Evolutionary conservation across 805 yeast genomes (phyloP), one percentile per base, ranked within the genome.

Genomic region (Metschnikowia shivogae): DNA sequence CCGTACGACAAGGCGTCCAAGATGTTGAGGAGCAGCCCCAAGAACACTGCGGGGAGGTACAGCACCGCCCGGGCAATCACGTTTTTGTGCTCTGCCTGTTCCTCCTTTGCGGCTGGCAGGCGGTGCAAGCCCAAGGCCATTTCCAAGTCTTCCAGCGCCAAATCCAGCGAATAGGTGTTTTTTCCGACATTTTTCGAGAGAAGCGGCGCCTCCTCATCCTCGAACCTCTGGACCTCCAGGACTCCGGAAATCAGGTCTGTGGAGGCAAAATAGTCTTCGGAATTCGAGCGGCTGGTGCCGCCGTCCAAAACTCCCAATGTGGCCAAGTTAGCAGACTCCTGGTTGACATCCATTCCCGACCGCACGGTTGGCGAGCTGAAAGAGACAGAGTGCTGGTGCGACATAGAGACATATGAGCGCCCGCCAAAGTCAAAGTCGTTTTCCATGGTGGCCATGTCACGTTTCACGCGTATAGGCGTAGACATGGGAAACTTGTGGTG

Each of bases 1-100:
- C 99, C 99, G 62, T 93, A 93, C 0, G 96, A 88, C 39, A 93
- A 73, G 0, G 95, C 99, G 63, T 93, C 99, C 39, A 93, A 74
- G 36, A 93, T 84, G 61, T 93, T 93, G 36, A 93, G 71, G 36
- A 93, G 66, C 0, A 89, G 71, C 1, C 99, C 99, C 34, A 93
- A 66, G 33, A 89, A 76, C 4, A 90, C 96, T 0, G 96, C 84
- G 0, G 99, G 98, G 3, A 81, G 42, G 56, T 75, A 80, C 9
- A 65, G 52, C 3, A 74, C 49, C 1, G 84, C 82, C 46, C 63
- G 66, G 1, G 63, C 44, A 11, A 60, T 26, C 12, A 48, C 39
- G 31, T 49, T 47, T 8, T 31, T 36, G 11, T 32, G 34, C 34
- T 10, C 26, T 45, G 54, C 1, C 3, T 34, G 17, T 20, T 44